Evolutionary conservation across 2,329 filamentous ascomycete genomes (phyloP).

Genomic region (Colletotrichum brevisporum): DNA sequence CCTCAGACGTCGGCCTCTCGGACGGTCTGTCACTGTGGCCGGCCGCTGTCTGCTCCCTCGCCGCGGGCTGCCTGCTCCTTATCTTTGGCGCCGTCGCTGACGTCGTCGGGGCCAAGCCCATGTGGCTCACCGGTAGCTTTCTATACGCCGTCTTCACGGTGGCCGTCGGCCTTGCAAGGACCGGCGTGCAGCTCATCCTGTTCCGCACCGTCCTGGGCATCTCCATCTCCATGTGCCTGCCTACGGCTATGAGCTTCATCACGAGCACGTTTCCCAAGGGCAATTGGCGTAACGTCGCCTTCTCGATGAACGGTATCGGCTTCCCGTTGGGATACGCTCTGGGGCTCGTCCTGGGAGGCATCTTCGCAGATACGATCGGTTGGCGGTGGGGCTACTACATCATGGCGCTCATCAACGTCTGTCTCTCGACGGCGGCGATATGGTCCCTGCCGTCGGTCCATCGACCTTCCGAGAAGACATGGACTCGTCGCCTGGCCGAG

Average conservation of each 20-base stretch:
- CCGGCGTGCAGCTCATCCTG: constrained; percentile 53
- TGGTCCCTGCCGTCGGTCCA: constrained; percentile 52
- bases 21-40: constrained; percentile 51
- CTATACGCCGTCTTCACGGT: constrained; percentile 51
- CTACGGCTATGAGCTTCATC: constrained; percentile 54
- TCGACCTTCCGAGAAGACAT: constrained; percentile 44
- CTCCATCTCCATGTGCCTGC: constrained; percentile 55
- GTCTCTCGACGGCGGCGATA: constrained; percentile 52
- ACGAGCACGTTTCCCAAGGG: constrained; percentile 54
- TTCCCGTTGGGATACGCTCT: constrained; percentile 63
- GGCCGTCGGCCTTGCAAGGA: constrained; percentile 51
- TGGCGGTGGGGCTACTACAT: constrained; percentile 64
- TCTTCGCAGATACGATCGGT: constrained; percentile 62
- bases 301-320: constrained; percentile 60
- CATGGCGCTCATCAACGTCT: constrained; percentile 53
- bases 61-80: constrained; percentile 50
- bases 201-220: constrained; percentile 53
- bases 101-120: constrained; percentile 51
- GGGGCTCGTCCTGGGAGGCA: constrained; percentile 64
- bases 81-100: constrained; percentile 55
- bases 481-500: constrained; percentile 47
- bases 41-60: constrained; percentile 48
- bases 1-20: constrained; percentile 50
- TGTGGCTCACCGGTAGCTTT: constrained; percentile 52
- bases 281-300: constrained; percentile 55